Evolutionary conservation across 1,139 yeast genomes (phyloP), one percentile per base, ranked within the genome.

Genomic region (Hyphopichia pseudoburtonii): DNA sequence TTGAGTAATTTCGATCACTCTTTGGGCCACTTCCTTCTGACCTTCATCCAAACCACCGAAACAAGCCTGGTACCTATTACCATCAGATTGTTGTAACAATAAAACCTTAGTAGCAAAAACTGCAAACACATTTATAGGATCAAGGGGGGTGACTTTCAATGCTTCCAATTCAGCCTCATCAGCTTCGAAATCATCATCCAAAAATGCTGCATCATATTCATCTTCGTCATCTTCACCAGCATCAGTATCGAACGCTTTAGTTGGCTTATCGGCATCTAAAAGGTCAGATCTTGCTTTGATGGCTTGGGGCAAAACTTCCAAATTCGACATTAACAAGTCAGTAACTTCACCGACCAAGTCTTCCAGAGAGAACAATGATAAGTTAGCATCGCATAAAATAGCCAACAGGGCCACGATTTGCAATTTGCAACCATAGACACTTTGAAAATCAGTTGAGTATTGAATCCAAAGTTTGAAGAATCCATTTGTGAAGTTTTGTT

Each of bases 101-200:
- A 54, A 42, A 17, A 64, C 44, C 18, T 53, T 54, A 8, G 54
- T 55, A 26, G 67, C 69, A 50, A 75, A 73, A 17, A 66, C 71
- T 33, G 63, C 68, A 48, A 69, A 67, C 4, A 70, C 78, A 46
- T 78, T 75, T 28, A 75, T 47, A 17, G 55, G 47, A 50, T 77
- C 81, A 37, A 78, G 60, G 10, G 80, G 78, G 2, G 80, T 75
- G 41, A 68, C 73, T 45, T 70, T 76, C 57, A 72, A 60, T 22
- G 80, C 73, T 45, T 76, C 82, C 43, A 74, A 67, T 41, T 75
- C 76, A 10, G 80, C 82, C 38, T 72, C 77, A 36, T 73, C 78
- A 15, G 66, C 70, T 42, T 68, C 77, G 27, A 62, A 64, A 23
- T 70, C 76, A 16, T 68, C 77, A 5, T 61, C 65, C 32, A 56